Evolutionary conservation across 257 asterid species (phyloP), one percentile per base, ranked within the genome.

Genomic region (Haberlea rhodopensis): DNA sequence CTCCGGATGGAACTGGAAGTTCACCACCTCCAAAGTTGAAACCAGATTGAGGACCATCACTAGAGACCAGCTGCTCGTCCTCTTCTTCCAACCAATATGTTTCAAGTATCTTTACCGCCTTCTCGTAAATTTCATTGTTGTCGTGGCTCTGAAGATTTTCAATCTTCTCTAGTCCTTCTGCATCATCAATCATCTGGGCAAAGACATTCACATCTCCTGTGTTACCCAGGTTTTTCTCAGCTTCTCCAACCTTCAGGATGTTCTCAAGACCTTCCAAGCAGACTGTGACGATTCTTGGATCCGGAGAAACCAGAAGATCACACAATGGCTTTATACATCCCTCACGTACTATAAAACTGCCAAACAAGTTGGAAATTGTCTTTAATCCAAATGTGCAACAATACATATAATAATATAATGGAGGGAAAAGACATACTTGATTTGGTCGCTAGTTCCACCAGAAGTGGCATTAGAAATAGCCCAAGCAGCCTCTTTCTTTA

Each of bases 1-100:
- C 95, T 40, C 90, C 95, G 0, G 95, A 53, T 71, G 95, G 95
- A 67, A 79, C 84, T 26, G 89, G 65, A 60, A 70, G 66, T 27
- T 81, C 82, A 6, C 82, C 81, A 23, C 77, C 88, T 26, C 88
- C 95, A 69, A 86, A 88, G 78, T 68, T 73, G 79, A 88, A 82
- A 58, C 84, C 84, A 52, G 83, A 23, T 40, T 75, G 86, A 1
- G 75, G 58, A 53, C 81, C 80, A 67, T 80, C 88, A 29, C 61
- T 81, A 37, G 89, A 60, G 45, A 24, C 72, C 70, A 71, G 69
- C 63, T 70, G 79, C 31, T 71, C 82, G 24, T 68, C 76, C 6
- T 80, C 85, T 32, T 80, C 85, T 52, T 80, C 85, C 69, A 77
- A 65, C 85, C 85, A 80, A 72, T 76, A 80, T 53, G 78, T 71